These are phyloP conservation scores for Pleurotus platypus DNA, from an alignment of 768 basidiomycete species.

Conservation along the genomic window DNA sequence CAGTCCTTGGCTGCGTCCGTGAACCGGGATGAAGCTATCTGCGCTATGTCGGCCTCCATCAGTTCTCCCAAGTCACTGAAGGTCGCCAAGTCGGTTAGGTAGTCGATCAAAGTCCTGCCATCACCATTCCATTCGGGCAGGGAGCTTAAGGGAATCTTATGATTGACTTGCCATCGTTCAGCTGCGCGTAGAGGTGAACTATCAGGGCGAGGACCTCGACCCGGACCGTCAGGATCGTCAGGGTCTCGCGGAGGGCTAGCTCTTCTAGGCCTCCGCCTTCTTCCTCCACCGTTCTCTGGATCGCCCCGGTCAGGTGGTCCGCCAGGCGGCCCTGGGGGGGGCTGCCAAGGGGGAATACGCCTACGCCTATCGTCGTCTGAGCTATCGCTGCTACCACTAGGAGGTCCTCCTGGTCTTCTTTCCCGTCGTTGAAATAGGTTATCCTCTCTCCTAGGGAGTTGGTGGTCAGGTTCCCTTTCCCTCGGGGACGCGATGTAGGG, in stretches of 20 bases:
- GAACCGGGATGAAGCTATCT: too few relatives aligned
- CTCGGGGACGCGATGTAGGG: too few relatives aligned
- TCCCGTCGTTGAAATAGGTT: not conserved
- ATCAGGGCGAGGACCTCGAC: not conserved
- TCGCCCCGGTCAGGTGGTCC: too few relatives aligned
- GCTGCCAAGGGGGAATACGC: too few relatives aligned
- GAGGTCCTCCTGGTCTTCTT: not conserved
- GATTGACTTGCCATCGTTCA: constrained; percentile 6
- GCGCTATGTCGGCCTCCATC: too few relatives aligned
- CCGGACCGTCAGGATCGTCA: not conserved
- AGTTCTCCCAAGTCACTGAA: too few relatives aligned
- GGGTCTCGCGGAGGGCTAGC: not conserved
- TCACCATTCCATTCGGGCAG: constrained; percentile 7
- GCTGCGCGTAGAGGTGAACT: not conserved
- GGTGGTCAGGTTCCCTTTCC: not conserved
- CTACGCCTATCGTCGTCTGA: too few relatives aligned
- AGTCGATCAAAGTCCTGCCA: not conserved
- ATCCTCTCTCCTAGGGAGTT: not conserved
- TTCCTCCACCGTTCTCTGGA: not conserved
- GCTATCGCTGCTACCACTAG: too few relatives aligned
- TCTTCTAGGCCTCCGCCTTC: not conserved
- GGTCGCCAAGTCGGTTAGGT: not conserved
- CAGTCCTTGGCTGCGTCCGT: too few relatives aligned
- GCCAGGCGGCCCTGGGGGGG: too few relatives aligned
- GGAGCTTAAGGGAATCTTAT: not conserved